A percentile compares a stretch with the other conserved stretches of the same genome.
These are phyloP conservation scores for Myxozyma vanderwaltii DNA, from an alignment of 805 yeast genomes.

Conservation along the genomic window DNA sequence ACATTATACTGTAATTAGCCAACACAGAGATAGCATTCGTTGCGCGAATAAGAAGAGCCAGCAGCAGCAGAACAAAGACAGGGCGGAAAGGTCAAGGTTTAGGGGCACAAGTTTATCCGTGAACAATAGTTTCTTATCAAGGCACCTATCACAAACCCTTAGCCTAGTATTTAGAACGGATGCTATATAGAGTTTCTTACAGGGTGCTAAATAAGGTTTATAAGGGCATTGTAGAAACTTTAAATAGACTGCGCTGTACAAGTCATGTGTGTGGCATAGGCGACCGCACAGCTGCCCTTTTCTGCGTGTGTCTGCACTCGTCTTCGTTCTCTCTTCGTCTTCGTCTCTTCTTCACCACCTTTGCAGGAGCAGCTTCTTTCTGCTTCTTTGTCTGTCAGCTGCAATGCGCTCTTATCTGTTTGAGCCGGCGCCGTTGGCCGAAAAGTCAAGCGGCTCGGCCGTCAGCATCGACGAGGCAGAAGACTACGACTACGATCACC, in stretches of 20 bases:
- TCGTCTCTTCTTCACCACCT: background rate
- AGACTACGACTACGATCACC: slow-evolving; percentile 29
- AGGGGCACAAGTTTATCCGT: background rate
- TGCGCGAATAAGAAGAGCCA: too few relatives aligned
- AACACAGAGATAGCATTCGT: too few relatives aligned
- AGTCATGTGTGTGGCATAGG: too few relatives aligned
- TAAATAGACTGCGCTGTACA: too few relatives aligned
- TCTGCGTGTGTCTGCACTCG: background rate
- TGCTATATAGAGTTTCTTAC: background rate
- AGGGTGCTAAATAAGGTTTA: background rate
- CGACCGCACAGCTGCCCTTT: background rate
- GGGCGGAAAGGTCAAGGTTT: background rate
- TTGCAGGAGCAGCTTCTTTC: background rate
- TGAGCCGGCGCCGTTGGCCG: slow-evolving; percentile 27
- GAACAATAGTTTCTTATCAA: background rate
- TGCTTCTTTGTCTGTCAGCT: background rate
- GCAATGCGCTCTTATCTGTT: slow-evolving; percentile 31
- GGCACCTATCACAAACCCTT: slow-evolving; percentile 13
- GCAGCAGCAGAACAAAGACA: too few relatives aligned
- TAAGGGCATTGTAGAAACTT: background rate
- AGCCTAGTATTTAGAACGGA: background rate
- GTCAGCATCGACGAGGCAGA: slow-evolving; percentile 30
- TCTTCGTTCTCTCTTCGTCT: background rate
- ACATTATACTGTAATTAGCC: too few relatives aligned
- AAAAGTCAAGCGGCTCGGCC: slow-evolving; percentile 17